A percentile compares a stretch with the other conserved stretches of the same genome.
These are phyloP conservation scores for Poronia punctata DNA, from an alignment of 495 filamentous ascomycete species.

Conservation along the genomic window DNA sequence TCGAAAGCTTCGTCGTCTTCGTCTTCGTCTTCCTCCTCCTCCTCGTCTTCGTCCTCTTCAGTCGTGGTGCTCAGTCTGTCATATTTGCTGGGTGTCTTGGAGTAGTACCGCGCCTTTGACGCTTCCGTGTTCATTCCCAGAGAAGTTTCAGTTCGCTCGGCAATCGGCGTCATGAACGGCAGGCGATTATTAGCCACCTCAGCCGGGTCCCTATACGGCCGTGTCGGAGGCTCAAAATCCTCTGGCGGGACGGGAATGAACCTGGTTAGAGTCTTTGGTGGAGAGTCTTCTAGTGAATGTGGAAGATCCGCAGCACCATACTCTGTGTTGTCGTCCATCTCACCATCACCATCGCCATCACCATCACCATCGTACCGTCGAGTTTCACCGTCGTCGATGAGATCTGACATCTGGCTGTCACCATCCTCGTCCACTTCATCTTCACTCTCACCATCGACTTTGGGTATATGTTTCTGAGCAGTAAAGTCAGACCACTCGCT, in stretches of 20 bases:
- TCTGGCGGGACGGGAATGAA: conserved; percentile 71
- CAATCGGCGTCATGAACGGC: conserved; percentile 98
- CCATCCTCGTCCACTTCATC: conserved; percentile 10
- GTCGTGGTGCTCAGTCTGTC: conserved; percentile 14
- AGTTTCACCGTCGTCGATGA: conserved; percentile 28
- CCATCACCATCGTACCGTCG: conserved; percentile 19
- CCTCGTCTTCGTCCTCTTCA: conserved; percentile 11
- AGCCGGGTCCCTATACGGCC: conserved; percentile 68
- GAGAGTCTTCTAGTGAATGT: conserved; percentile 20
- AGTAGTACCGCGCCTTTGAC: conserved; percentile 37
- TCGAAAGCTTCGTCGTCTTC: conserved; percentile 43
- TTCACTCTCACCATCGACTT: conserved; percentile 28
- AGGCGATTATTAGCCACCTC: conserved; percentile 77
- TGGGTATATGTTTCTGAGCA: conserved; percentile 60
- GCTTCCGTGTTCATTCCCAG: conserved; percentile 55
- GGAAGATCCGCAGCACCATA: conserved; percentile 22
- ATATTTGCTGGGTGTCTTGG: conserved; percentile 67
- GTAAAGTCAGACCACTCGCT: conserved; percentile 86
- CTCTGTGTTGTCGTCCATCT: conserved; percentile 34
- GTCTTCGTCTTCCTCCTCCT: conserved; percentile 21
- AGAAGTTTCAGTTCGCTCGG: conserved; percentile 87
- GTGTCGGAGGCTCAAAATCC: conserved; percentile 68
- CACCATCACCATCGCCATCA: conserved; percentile 14
- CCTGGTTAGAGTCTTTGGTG: conserved; percentile 36
- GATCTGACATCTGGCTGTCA: conserved; percentile 21